Base-by-base conservation (phyloP, 2,329 filamentous ascomycete species). In the Neodidymelliopsis sp. region DNA sequence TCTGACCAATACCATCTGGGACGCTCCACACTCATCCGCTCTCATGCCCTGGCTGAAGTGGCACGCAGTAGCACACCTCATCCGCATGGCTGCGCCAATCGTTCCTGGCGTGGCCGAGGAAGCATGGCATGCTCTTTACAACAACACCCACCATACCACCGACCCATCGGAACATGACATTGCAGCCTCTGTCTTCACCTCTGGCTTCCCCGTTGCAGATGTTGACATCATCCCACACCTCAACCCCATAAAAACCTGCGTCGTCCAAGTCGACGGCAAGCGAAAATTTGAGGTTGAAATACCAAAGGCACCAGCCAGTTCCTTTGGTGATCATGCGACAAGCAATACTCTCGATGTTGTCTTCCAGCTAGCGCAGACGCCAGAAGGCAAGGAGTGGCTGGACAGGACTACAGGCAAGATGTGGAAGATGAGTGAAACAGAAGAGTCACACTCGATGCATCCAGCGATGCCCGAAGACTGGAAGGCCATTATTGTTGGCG, bases 181-280 rank as follows among this genome's bases (percentile, higher is more conserved):
- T 16, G 9, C 24, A 8, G 37, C 53, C 2, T 65, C 73, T 2
- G 74, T 84, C 29, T 79, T 82, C 39, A 65, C 72, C 1, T 67
- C 70, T 6, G 64, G 74, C 1, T 94, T 90, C 76, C 89, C 89
- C 0, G 66, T 57, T 0, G 66, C 75, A 6, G 63, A 71, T 22
- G 27, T 50, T 2, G 84, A 87, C 54, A 79, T 76, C 19, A 79
- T 79, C 45, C 66, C 77, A 56, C 65, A 82, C 57, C 70, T 86
- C 57, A 74, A 81, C 60, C 73, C 79, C 55, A 76, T 73, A 55
- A 73, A 81, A 68, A 75, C 70, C 3, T 88, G 85, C 56, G 87
- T 87, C 0, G 85, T 96, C 12, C 88, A 91, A 64, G 74, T 95
- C 53, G 91, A 95, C 65, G 90, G 91, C n/a, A 91, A 88, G 70